Conservation (phyloP, 345 rosid species). For the Leavenworthia alabamica region DNA sequence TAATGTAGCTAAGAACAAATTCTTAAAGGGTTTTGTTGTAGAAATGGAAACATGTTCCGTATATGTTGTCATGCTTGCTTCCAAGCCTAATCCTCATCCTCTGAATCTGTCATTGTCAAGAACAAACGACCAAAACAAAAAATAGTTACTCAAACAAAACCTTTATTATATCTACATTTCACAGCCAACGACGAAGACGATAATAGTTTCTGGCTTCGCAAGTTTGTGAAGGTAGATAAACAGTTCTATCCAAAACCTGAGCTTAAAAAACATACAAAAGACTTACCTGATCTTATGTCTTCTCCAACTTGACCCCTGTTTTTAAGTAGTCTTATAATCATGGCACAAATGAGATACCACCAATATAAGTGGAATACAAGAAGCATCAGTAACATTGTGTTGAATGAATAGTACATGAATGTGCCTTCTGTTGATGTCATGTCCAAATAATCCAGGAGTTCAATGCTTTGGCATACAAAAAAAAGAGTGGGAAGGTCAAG, state of each 20-base stretch:
- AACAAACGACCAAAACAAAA: not conserved
- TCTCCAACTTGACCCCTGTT: constrained; percentile 93
- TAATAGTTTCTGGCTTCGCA: not conserved
- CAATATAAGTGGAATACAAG: constrained; percentile 93
- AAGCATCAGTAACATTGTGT: constrained; percentile 77
- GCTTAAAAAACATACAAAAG: not conserved
- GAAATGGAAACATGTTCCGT: constrained; percentile 29
- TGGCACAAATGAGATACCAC: constrained; percentile 88
- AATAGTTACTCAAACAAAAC: not conserved
- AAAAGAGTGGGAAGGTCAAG: constrained; percentile 6
- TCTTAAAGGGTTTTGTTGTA: constrained; percentile 13
- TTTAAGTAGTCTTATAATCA: constrained; percentile 72
- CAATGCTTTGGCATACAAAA: constrained; percentile 41
- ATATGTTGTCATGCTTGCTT: constrained; percentile 9
- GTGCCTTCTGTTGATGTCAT: constrained; percentile 36
- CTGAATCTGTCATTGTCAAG: constrained; percentile 62
- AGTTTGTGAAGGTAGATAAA: not conserved
- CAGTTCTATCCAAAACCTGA: not conserved
- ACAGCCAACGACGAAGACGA: not conserved
- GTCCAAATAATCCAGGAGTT: constrained; percentile 42
- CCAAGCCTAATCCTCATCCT: constrained; percentile 74
- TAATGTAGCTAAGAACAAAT: constrained; percentile 9
- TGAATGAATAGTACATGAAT: constrained; percentile 62
- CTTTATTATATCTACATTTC: not conserved
- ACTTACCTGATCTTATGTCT: constrained; percentile 93